A percentile compares a stretch with the other conserved stretches of the same genome.
phyloP scores from a whole-genome alignment of 768 basidiomycete species.

The Trametes maxima region DNA sequence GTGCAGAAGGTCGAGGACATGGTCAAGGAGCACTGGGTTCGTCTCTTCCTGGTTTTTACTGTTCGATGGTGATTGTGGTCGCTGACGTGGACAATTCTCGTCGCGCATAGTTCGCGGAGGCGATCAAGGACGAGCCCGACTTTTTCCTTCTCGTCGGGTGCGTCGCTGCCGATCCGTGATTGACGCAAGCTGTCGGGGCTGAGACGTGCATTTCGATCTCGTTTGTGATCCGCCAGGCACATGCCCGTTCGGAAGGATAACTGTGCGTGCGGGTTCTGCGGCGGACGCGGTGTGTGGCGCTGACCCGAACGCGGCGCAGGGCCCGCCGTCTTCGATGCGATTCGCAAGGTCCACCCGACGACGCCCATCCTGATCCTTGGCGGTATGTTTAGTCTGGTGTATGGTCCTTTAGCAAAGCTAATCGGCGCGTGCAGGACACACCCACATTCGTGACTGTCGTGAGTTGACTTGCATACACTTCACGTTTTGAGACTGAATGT shows the following conservation, averaged over 20 bases:
- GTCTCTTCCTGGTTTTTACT: conserved; percentile 16
- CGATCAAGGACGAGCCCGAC: conserved; percentile 80
- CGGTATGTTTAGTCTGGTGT: conserved; percentile 38
- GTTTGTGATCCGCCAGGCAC: conserved; percentile 49
- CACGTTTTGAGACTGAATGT: background rate
- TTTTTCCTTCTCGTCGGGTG: conserved; percentile 77
- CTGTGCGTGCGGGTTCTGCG: conserved; percentile 44
- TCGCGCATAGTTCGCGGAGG: conserved; percentile 63
- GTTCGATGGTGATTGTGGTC: background rate
- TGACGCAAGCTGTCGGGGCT: background rate
- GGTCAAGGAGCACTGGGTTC: conserved; percentile 79
- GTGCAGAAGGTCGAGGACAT: conserved; percentile 74
- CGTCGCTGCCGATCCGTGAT: conserved; percentile 18
- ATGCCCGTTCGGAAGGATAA: conserved; percentile 79
- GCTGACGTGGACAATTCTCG: background rate
- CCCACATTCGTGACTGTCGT: conserved; percentile 80
- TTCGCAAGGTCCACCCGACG: conserved; percentile 70
- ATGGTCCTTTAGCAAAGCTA: background rate
- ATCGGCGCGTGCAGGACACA: conserved; percentile 48
- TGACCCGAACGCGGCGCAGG: conserved; percentile 42
- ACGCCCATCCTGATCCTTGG: conserved; percentile 87
- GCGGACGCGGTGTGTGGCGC: too few relatives aligned
- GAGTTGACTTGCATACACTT: conserved; percentile 31
- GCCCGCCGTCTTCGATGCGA: conserved; percentile 70
- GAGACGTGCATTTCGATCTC: background rate